These are phyloP conservation scores for Galeopsis tetrahit DNA, from an alignment of 257 asterid species.

Conservation along the genomic window DNA sequence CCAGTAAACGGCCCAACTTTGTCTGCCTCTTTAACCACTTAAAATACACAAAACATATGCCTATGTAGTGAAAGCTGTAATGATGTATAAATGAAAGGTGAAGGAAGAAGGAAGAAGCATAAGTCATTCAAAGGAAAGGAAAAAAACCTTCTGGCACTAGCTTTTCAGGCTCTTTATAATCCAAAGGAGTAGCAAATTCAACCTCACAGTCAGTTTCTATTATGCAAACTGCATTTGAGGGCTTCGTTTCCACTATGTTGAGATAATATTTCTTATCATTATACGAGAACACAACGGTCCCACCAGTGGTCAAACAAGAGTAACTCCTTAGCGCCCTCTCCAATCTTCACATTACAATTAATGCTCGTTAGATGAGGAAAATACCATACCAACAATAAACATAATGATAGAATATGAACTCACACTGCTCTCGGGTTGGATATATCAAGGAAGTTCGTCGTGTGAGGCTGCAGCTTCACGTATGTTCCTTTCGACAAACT, in stretches of 20 bases:
- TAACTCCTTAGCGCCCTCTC: not conserved
- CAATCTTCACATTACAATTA: not conserved
- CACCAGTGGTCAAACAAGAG: not conserved
- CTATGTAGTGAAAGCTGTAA: too few relatives aligned
- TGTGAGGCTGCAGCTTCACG: not conserved
- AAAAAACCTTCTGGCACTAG: not conserved
- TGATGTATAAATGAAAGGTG: not conserved
- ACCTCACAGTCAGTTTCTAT: not conserved
- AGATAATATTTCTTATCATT: not conserved
- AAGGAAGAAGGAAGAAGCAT: not conserved
- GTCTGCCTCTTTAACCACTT: not conserved
- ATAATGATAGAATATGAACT: not conserved
- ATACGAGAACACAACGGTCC: not conserved
- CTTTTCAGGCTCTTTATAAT: not conserved
- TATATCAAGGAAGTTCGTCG: not conserved
- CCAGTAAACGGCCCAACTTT: not conserved
- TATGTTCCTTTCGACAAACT: not conserved
- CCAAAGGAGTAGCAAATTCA: not conserved
- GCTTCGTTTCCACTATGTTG: not conserved
- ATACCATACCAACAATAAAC: not conserved
- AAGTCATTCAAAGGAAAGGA: not conserved
- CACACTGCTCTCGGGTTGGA: constrained; percentile 5
- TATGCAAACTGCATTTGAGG: not conserved
- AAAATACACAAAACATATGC: not conserved
- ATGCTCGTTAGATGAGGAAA: not conserved